Percentiles rank a stretch among this genome's conserved stretches.
Conservation (phyloP, 768 basidiomycete species). For the Termitomyces sp. region DNA sequence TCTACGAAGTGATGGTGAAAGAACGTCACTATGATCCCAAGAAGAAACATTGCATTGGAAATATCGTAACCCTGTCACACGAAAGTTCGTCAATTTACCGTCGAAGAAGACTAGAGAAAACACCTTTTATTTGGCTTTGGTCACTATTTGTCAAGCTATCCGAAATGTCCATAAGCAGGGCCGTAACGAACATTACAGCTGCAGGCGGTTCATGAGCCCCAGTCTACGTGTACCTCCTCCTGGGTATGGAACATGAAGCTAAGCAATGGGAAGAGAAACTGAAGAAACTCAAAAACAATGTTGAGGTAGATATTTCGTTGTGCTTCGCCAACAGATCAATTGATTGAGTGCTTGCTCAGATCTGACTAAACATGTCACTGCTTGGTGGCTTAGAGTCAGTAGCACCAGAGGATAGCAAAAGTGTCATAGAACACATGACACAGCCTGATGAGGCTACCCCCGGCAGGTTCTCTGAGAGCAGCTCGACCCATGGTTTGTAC, state of each 20-base stretch:
- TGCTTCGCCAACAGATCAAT: neutral
- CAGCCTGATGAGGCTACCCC: constrained; percentile 2
- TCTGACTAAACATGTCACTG: neutral
- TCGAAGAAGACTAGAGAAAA: no score
- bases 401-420: neutral
- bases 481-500: neutral
- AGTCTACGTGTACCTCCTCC: neutral
- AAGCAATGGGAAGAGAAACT: neutral
- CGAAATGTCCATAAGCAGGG: no score
- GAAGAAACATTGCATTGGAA: no score
- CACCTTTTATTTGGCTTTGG: no score
- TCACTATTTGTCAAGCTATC: no score
- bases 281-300: neutral
- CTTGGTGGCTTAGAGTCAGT: constrained; percentile 9
- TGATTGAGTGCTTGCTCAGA: neutral
- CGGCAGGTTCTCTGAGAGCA: constrained; percentile 9
- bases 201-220: neutral
- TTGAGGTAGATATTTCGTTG: neutral
- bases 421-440: neutral
- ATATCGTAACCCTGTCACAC: no score
- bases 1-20: no score
- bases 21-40: no score
- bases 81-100: no score
- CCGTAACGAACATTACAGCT: no score
- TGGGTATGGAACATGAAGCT: neutral